Evolutionary conservation across 2,329 filamentous ascomycete genomes (phyloP), one percentile per base, ranked within the genome.

Genomic region (Colletotrichum graminicola): DNA sequence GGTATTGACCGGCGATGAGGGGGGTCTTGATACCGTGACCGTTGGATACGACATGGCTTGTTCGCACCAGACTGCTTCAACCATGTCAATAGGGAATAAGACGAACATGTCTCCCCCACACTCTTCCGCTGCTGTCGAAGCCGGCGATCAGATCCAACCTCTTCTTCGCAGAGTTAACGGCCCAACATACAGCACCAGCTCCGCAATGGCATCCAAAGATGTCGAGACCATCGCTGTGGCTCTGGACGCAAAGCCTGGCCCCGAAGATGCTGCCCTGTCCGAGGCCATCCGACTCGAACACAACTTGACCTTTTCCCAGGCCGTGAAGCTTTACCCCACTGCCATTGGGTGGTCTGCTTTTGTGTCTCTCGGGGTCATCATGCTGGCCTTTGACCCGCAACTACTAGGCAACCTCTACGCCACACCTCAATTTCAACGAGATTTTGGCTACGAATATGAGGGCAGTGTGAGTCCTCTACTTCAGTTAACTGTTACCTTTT

Each of bases 331-430:
- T 45, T 86, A 86, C 70, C 84, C 84, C 18, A 80, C 80, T 34
- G 84, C 84, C 10, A 83, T 86, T 26, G 80, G 77, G 21, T 91
- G 89, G 89, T 89, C 87, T 10, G 81, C 85, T 52, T 89, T 89
- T 75, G 88, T 91, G 73, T 89, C 86, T 5, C 79, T 90, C 2
- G 87, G 87, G 8, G 86, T 90, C 47, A 87, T 90, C 73, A 90
- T 90, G 87, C 78, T 86, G 52, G 88, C 88, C 5, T 92, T 91
- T 75, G 90, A 92, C 76, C 87, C 89, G 0, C 89, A 92, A 76
- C 84, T 92, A 12, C 83, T 91, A 23, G 89, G 89, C 32, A 89
- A 90, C 72, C 83, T 92, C 64, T 91, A 89, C 75, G 85, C 87
- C 3, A 87, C 86, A 61, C 87, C 88, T 0, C 84, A 86, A n/a